Conservation (phyloP, 78 protist species). For the Dictyostelium intermedium region DNA sequence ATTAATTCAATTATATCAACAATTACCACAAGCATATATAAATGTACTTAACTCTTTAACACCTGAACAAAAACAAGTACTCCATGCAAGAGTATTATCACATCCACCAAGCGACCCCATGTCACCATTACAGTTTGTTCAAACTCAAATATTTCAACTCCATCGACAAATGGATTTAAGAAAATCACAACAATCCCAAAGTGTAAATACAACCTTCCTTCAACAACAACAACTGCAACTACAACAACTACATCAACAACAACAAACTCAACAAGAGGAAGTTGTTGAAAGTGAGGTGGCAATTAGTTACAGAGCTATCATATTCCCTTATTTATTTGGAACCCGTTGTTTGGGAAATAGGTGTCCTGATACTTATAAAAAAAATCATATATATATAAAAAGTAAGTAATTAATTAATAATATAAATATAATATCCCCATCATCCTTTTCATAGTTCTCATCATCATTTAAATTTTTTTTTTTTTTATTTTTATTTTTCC, state of each 20-base stretch:
- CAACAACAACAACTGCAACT: neutral
- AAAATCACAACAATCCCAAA: neutral
- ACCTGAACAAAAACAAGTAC: neutral
- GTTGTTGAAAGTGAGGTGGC: neutral
- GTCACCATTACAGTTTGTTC: neutral
- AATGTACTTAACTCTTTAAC: neutral
- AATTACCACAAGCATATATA: neutral
- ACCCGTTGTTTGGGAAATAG: neutral
- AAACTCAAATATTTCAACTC: neutral
- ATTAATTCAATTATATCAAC: neutral
- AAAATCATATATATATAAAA: neutral
- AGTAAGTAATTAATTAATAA: neutral
- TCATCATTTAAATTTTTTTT: neutral
- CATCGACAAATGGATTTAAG: neutral
- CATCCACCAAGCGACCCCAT: neutral
- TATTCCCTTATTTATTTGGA: neutral
- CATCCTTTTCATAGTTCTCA: neutral
- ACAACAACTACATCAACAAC: neutral
- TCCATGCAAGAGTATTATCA: neutral
- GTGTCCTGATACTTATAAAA: neutral
- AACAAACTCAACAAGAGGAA: neutral
- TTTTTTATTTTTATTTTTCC: neutral
- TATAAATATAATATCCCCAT: neutral
- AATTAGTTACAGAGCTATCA: neutral
- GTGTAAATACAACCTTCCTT: neutral